These are phyloP conservation scores for Sarocladium strictum DNA, from an alignment of 2,329 filamentous ascomycete species.

Conservation along the genomic window DNA sequence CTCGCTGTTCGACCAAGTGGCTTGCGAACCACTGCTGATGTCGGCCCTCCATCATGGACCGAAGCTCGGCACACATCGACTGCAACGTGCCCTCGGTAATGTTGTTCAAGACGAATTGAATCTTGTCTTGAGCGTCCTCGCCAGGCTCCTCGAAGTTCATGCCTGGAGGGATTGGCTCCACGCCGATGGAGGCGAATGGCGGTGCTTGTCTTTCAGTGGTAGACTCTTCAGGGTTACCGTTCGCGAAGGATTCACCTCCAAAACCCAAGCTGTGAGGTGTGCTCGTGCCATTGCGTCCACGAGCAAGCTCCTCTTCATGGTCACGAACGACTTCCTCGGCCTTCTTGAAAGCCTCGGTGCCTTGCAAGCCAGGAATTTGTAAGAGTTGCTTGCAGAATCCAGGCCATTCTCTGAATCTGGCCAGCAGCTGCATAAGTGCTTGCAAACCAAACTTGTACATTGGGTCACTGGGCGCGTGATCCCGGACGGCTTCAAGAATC, in stretches of 20 bases:
- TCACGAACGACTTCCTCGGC: constrained; percentile 75
- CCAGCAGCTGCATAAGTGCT: constrained; percentile 81
- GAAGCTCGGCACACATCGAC: constrained; percentile 76
- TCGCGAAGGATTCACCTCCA: constrained; percentile 50
- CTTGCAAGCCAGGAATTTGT: constrained; percentile 73
- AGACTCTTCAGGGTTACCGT: constrained; percentile 64
- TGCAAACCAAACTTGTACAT: constrained; percentile 99
- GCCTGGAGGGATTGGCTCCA: constrained; percentile 61
- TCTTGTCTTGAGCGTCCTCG: constrained; percentile 82
- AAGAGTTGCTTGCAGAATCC: constrained; percentile 83
- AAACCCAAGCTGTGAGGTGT: constrained; percentile 29
- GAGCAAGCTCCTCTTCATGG: constrained; percentile 53
- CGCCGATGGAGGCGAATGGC: constrained; percentile 72
- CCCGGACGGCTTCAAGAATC: constrained; percentile 93
- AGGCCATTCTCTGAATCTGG: constrained; percentile 87
- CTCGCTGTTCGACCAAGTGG: constrained; percentile 91
- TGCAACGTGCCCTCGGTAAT: constrained; percentile 85
- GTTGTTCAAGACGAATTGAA: constrained; percentile 95
- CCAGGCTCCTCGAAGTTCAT: constrained; percentile 74
- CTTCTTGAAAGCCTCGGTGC: constrained; percentile 77
- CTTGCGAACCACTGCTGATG: constrained; percentile 96
- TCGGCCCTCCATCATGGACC: constrained; percentile 68
- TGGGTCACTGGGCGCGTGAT: constrained; percentile 72
- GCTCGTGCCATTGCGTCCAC: constrained; percentile 47
- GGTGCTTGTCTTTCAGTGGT: constrained; percentile 55